phyloP scores from a whole-genome alignment of 1,284 basidiomycete genomes.

The Ceratobasidium sp. region DNA sequence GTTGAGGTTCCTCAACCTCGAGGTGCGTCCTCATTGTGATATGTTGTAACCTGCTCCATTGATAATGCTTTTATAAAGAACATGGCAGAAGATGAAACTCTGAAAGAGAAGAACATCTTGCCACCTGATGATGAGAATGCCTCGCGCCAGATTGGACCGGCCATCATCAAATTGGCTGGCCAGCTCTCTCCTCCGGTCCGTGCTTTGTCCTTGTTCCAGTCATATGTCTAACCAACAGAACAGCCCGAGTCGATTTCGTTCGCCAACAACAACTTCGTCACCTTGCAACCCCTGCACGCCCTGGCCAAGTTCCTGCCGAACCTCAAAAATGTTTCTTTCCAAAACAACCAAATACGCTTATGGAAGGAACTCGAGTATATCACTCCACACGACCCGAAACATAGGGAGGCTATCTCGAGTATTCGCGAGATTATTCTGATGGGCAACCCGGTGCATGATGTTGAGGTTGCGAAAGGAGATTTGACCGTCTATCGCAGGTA shows the following conservation, averaged over 20 bases:
- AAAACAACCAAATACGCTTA: conserved; percentile 74
- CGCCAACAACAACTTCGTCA: conserved; percentile 67
- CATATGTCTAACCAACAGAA: conserved; percentile 26
- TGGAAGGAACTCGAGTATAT: conserved; percentile 78
- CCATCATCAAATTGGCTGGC: conserved; percentile 86
- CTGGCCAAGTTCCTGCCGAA: conserved; percentile 76
- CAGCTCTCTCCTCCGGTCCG: conserved; percentile 80
- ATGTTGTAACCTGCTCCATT: conserved; percentile 10
- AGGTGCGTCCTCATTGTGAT: conserved; percentile 64
- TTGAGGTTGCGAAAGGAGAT: conserved; percentile 68
- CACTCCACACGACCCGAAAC: conserved; percentile 66
- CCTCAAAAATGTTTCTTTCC: conserved; percentile 84
- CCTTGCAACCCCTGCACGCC: conserved; percentile 65
- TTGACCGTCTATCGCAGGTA: conserved; percentile 75
- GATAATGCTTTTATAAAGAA: conserved; percentile 54
- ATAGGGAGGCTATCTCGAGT: conserved; percentile 59
- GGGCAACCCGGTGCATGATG: conserved; percentile 82
- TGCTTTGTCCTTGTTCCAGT: conserved; percentile 36
- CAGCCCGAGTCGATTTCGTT: conserved; percentile 84
- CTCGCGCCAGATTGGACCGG: conserved; percentile 74
- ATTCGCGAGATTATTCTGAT: conserved; percentile 78
- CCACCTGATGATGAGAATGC: conserved; percentile 75
- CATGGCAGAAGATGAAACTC: conserved; percentile 77
- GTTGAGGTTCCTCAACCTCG: conserved; percentile 79
- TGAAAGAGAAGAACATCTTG: conserved; percentile 73